phyloP scores from a whole-genome alignment of 2,329 filamentous ascomycete species.

The Aureobasidium lini region DNA sequence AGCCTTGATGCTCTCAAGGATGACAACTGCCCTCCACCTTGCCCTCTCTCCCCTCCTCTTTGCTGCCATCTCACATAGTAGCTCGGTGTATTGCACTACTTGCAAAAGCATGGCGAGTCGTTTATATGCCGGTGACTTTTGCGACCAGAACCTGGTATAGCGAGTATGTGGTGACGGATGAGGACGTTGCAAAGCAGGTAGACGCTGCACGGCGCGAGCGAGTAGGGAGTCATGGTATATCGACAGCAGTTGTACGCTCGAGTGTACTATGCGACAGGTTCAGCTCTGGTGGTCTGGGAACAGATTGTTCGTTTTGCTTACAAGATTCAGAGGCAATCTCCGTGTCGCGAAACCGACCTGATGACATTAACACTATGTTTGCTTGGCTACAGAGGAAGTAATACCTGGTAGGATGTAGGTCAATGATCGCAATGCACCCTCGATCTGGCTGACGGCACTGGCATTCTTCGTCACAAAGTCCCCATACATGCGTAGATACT shows the following conservation, averaged over 20 bases:
- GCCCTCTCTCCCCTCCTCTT: constrained; percentile 74
- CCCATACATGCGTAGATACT: constrained; percentile 54
- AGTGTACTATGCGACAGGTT: constrained; percentile 53
- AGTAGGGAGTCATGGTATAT: constrained; percentile 90
- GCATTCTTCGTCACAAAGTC: constrained; percentile 94
- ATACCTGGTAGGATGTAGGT: constrained; percentile 90
- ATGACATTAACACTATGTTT: constrained; percentile 18
- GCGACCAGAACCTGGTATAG: constrained; percentile 58
- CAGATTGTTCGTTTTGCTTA: constrained; percentile 25
- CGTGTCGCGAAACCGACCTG: constrained; percentile 78
- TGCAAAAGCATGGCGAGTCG: constrained; percentile 75
- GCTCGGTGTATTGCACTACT: constrained; percentile 87
- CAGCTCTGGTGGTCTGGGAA: constrained; percentile 16
- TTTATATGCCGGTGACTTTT: constrained; percentile 62
- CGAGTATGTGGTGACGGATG: constrained; percentile 51
- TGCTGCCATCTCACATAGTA: constrained; percentile 96
- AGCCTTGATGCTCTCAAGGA: constrained; percentile 81
- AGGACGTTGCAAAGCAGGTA: constrained; percentile 42
- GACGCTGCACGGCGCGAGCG: constrained; percentile 52
- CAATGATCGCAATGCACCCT: constrained; percentile 82
- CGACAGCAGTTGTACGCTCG: constrained; percentile 79
- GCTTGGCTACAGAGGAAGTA: constrained; percentile 15
- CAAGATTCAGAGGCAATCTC: constrained; percentile 89
- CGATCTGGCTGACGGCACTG: constrained; percentile 87
- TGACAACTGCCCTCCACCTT: constrained; percentile 78